Evolutionary conservation across 495 filamentous ascomycete genomes (phyloP), one percentile per base, ranked within the genome.

Genomic region (Schizothecium vesticola): DNA sequence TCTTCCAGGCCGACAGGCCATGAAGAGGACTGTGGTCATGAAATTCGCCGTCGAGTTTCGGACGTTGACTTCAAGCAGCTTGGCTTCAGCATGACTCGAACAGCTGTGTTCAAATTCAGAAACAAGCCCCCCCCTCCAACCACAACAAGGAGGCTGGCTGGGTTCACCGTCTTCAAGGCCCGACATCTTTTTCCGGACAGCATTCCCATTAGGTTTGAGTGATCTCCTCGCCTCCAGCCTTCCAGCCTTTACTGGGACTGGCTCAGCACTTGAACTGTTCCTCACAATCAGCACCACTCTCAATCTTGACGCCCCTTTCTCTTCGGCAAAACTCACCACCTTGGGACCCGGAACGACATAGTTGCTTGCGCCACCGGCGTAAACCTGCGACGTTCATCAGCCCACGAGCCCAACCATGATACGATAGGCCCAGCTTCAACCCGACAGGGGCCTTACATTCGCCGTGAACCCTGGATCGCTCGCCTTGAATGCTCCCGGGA

Each of bases 401-500:
- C 33, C 25, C 26, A 25, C 56, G 16, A 51, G 2, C n/a, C 29
- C 22, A 31, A 59, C 21, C 22, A 64, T 66, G 24, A 13, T 7
- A 22, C 26, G 11, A 56, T 60, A 3, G 4, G 13, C 8, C 13
- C 33, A 6, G 36, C 2, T 12, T 6, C 13, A 55, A 43, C 33
- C 33, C 33, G 24, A 26, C 11, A 26, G 13, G 13, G 25, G n/a
- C 55, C 72, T 58, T 21, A 75, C 76, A 25, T 78, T 83, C 22
- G 77, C 80, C 2, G 74, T 82, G 63, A 81, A 84, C 21, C 85
- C 85, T 0, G 85, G 83, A 63, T 88, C 85, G 10, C 72, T 84
- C n/a, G 76, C 75, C 65, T 82, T 83, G 73, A 88, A 80, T n/a
- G 81, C 80, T 0, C 85, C 85, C 1, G 85, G 85, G 57, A 87